phyloP scores from a whole-genome alignment of 768 basidiomycete species.

The Pholiota microspora region DNA sequence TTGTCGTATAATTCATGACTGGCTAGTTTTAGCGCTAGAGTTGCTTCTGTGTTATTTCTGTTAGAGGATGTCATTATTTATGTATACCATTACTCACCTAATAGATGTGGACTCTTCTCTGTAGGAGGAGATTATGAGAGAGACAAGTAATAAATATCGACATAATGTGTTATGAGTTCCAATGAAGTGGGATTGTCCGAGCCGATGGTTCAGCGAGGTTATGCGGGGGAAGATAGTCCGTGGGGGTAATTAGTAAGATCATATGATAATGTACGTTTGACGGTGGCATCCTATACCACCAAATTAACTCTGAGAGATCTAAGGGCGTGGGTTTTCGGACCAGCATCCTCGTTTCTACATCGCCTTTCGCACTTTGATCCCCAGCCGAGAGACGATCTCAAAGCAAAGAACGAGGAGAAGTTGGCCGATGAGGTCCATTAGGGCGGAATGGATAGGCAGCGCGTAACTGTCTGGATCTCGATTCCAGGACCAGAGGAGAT shows the following conservation, averaged over 20 bases:
- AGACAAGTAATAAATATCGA: not conserved
- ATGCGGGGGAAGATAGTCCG: not conserved
- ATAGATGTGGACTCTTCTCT: not conserved
- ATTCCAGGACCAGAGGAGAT: slow-evolving; percentile 73
- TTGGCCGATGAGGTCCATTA: slow-evolving; percentile 86
- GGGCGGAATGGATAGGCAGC: slow-evolving; percentile 86
- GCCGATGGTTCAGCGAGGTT: not conserved
- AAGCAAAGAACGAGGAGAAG: slow-evolving; percentile 76
- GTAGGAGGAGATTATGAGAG: not conserved
- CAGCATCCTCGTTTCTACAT: not conserved
- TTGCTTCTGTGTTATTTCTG: not conserved
- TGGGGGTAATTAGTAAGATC: not conserved
- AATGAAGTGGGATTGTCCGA: not conserved
- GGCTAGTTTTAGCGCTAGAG: not conserved
- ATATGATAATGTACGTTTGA: not conserved
- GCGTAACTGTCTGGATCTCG: slow-evolving; percentile 93
- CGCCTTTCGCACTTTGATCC: slow-evolving; percentile 28
- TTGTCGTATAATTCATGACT: slow-evolving; percentile 34
- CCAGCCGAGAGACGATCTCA: slow-evolving; percentile 54
- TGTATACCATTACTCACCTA: not conserved
- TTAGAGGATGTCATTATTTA: not conserved
- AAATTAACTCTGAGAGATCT: not conserved
- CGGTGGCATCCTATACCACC: not conserved
- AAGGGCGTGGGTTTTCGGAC: not conserved
- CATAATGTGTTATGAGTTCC: not conserved